These are phyloP conservation scores for Falciphora oryzae DNA, from an alignment of 2,329 filamentous ascomycete species.

Conservation along the genomic window DNA sequence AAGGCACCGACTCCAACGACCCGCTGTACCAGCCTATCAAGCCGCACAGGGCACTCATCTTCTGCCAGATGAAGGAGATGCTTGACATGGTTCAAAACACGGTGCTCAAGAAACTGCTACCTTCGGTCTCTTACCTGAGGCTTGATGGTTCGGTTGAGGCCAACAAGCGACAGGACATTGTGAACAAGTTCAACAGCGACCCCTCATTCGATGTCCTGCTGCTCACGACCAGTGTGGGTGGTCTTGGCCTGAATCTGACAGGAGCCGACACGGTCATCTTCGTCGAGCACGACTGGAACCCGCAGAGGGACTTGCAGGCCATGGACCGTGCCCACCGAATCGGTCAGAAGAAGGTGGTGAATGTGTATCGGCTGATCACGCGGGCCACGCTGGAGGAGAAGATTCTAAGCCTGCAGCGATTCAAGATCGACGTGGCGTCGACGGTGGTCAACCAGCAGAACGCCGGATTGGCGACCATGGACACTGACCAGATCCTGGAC, in stretches of 20 bases:
- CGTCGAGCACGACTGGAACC: conserved; percentile 99
- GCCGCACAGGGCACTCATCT: conserved; percentile 90
- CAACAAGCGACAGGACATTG: conserved; percentile 90
- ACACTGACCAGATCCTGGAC: conserved; percentile 96
- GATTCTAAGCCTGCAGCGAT: conserved; percentile 94
- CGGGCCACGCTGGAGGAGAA: conserved; percentile 96
- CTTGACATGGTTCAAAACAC: conserved; percentile 97
- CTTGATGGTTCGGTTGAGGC: conserved; percentile 91
- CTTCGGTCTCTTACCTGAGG: conserved; percentile 87
- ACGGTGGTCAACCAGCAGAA: conserved; percentile 99
- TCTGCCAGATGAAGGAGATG: conserved; percentile 99
- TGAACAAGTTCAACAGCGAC: conserved; percentile 98
- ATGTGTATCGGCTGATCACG: conserved; percentile 95
- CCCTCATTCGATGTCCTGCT: conserved; percentile 93
- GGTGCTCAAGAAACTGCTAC: conserved; percentile 85
- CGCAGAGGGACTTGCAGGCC: conserved; percentile 95
- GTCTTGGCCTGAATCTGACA: conserved; percentile 88
- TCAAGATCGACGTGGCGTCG: conserved; percentile 98
- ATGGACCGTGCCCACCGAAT: conserved; percentile 99
- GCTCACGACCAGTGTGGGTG: conserved; percentile 91
- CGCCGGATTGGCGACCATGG: conserved; percentile 88
- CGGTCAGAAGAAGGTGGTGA: conserved; percentile 99
- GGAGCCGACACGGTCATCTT: conserved; percentile 99
- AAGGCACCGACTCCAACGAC: conserved; percentile 54
- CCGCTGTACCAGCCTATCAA: conserved; percentile 77